These are phyloP conservation scores for Ananas comosus DNA, from an alignment of 176 grass and related monocot species.

Conservation along the genomic window DNA sequence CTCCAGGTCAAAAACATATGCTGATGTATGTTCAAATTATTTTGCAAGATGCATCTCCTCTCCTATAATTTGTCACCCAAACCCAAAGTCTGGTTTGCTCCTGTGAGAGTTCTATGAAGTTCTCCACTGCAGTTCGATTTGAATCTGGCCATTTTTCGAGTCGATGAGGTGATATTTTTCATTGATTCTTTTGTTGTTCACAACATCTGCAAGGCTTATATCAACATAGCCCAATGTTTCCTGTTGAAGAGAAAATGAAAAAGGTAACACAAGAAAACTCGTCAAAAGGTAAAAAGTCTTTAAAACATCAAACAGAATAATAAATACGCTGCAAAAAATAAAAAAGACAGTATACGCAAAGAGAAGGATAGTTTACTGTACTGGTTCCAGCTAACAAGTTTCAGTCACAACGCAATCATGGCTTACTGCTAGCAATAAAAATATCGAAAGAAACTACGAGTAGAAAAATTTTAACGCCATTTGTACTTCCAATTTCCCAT, in stretches of 20 bases:
- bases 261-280: constrained; percentile 8
- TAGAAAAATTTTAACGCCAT: no score
- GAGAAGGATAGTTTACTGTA: no score
- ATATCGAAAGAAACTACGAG: no score
- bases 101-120: constrained; percentile 48
- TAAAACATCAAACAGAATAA: background rate
- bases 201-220: constrained; percentile 54
- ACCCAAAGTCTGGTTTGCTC: background rate
- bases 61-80: background rate
- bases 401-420: no score
- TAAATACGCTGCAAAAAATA: background rate
- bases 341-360: no score
- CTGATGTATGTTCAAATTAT: background rate
- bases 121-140: constrained; percentile 85
- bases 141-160: constrained; percentile 82
- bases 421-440: no score
- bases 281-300: background rate
- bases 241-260: constrained; percentile 12
- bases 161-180: constrained; percentile 75
- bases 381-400: no score
- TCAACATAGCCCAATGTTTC: constrained; percentile 79
- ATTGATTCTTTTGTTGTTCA: constrained; percentile 81
- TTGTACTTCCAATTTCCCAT: no score
- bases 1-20: no score
- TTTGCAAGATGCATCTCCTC: constrained; percentile 18